phyloP scores from a whole-genome alignment of 2,329 filamentous ascomycete species.

The Colletotrichum navitas region DNA sequence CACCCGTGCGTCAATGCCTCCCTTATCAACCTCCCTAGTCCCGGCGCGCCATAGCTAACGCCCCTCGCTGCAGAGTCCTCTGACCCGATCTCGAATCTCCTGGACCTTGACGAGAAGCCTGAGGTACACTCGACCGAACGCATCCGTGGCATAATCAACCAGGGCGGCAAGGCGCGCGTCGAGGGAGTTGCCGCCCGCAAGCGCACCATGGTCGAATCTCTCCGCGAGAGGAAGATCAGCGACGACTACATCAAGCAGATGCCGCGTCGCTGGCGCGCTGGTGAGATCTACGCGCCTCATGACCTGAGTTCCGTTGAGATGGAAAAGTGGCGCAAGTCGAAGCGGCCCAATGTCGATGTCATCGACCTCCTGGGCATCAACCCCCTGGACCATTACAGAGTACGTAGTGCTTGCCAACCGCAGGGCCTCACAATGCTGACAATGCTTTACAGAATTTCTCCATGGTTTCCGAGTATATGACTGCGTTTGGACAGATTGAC shows the following conservation, averaged over 20 bases:
- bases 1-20: conserved; percentile 31
- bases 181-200: conserved; percentile 46
- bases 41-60: conserved; percentile 18
- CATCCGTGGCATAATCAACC: conserved; percentile 38
- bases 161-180: conserved; percentile 45
- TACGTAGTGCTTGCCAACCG: conserved; percentile 55
- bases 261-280: conserved; percentile 77
- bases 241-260: conserved; percentile 73
- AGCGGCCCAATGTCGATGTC: conserved; percentile 72
- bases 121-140: conserved; percentile 28
- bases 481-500: conserved; percentile 86
- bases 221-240: conserved; percentile 56
- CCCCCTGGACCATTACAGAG: conserved; percentile 89
- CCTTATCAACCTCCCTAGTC: not conserved
- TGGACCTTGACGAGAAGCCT: conserved; percentile 38
- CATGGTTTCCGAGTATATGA: conserved; percentile 90
- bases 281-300: conserved; percentile 92
- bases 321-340: conserved; percentile 79
- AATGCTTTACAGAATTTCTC: conserved; percentile 80
- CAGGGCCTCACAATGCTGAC: not conserved
- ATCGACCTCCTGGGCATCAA: conserved; percentile 85
- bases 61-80: conserved; percentile 13
- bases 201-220: conserved; percentile 53
- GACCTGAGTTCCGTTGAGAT: conserved; percentile 85
- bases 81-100: conserved; percentile 31